phyloP scores from a whole-genome alignment of 2,329 filamentous ascomycete genomes.

The Beauveria sp. region DNA sequence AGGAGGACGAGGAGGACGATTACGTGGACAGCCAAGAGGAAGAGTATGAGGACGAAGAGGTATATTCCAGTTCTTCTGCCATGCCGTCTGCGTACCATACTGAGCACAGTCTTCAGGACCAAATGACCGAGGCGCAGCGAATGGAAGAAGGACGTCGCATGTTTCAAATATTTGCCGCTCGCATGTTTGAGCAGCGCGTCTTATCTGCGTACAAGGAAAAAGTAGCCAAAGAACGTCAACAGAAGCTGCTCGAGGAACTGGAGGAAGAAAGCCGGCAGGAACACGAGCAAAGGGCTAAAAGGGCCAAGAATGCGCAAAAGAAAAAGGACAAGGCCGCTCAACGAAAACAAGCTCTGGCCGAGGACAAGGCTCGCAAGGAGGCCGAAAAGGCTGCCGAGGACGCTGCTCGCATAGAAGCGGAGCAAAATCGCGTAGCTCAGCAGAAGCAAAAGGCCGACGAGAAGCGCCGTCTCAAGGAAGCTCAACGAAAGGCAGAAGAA shows the following conservation, averaged over 20 bases:
- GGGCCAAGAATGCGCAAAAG: slow-evolving; percentile 87
- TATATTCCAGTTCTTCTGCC: slow-evolving; percentile 39
- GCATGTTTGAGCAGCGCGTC: slow-evolving; percentile 98
- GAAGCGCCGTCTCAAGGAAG: slow-evolving; percentile 83
- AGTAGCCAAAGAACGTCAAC: slow-evolving; percentile 85
- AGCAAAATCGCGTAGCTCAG: slow-evolving; percentile 74
- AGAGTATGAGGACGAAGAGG: slow-evolving; percentile 70
- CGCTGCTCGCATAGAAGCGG: slow-evolving; percentile 64
- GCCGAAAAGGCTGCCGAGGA: slow-evolving; percentile 87
- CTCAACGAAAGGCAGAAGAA: slow-evolving; percentile 82
- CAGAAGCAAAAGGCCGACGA: slow-evolving; percentile 78
- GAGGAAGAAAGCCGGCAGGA: slow-evolving; percentile 75
- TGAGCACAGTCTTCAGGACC: slow-evolving; percentile 59
- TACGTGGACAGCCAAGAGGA: slow-evolving; percentile 56
- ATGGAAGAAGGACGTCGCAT: slow-evolving; percentile 98
- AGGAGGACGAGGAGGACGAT: slow-evolving; percentile 45
- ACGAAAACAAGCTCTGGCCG: slow-evolving; percentile 82
- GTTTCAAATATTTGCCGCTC: slow-evolving; percentile 98
- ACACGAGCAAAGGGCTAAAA: slow-evolving; percentile 80
- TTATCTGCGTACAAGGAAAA: slow-evolving; percentile 97
- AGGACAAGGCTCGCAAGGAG: slow-evolving; percentile 81
- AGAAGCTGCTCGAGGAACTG: slow-evolving; percentile 83
- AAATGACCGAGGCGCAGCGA: slow-evolving; percentile 95
- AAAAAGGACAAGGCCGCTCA: slow-evolving; percentile 88
- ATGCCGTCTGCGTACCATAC: slow-evolving; percentile 34